Evolutionary conservation across 768 basidiomycete species (phyloP).

Genomic region (Tylopilus sp.): DNA sequence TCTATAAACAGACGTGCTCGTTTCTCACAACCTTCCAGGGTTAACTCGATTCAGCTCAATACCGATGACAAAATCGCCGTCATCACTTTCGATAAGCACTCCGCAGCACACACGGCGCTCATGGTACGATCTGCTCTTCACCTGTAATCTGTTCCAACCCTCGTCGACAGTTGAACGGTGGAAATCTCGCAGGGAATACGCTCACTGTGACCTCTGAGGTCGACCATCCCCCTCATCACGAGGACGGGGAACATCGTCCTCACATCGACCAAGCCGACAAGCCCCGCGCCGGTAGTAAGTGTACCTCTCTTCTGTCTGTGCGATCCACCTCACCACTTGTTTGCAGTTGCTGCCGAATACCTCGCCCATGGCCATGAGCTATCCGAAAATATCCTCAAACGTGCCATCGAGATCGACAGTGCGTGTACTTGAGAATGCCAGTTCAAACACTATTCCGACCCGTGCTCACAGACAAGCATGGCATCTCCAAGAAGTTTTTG

Average conservation of each 20-base stretch:
- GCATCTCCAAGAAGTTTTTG: slow-evolving; percentile 86
- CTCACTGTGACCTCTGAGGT: slow-evolving; percentile 70
- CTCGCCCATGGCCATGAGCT: slow-evolving; percentile 86
- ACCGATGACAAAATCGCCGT: slow-evolving; percentile 50
- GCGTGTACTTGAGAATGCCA: slow-evolving; percentile 8
- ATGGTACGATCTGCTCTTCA: slow-evolving; percentile 47
- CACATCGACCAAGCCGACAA: slow-evolving; percentile 83
- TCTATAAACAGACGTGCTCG: background rate
- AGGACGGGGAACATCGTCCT: slow-evolving; percentile 35
- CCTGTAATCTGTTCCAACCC: background rate
- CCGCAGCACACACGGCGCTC: slow-evolving; percentile 80
- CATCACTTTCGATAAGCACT: slow-evolving; percentile 80
- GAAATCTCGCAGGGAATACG: slow-evolving; percentile 67
- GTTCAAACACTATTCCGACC: background rate
- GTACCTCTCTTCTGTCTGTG: background rate
- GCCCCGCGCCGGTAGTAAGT: slow-evolving; percentile 79
- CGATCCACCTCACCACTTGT: background rate
- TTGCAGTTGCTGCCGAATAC: slow-evolving; percentile 85
- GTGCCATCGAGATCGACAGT: slow-evolving; percentile 81
- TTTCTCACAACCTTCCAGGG: slow-evolving; percentile 39
- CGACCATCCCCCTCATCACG: slow-evolving; percentile 53
- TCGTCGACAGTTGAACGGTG: slow-evolving; percentile 60
- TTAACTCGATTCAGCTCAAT: slow-evolving; percentile 60
- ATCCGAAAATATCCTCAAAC: slow-evolving; percentile 72
- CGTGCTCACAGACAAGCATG: slow-evolving; percentile 57